Evolutionary conservation across 352 stramenopile genomes (phyloP).

Genomic region (Peronospora tabacina): DNA sequence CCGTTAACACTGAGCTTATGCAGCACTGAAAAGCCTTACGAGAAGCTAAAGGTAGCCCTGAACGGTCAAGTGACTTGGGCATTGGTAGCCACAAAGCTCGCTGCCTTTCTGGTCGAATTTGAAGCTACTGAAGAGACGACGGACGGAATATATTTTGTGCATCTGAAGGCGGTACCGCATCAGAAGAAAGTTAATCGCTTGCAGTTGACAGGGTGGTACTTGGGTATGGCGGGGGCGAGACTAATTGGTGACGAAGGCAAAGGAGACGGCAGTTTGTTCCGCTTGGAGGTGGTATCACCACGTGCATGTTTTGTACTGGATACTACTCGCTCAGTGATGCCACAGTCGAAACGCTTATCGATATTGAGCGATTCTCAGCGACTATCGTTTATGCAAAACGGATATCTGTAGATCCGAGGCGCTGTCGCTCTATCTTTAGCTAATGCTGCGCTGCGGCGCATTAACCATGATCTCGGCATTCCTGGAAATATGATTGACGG

Average conservation of each 20-base stretch:
- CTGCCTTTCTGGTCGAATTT: slow-evolving; percentile 50
- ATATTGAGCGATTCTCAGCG: slow-evolving; percentile 53
- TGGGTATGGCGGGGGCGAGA: slow-evolving; percentile 26
- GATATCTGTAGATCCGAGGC: slow-evolving; percentile 59
- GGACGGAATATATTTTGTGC: slow-evolving; percentile 16
- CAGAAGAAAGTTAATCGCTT: slow-evolving; percentile 61
- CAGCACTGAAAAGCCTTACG: slow-evolving; percentile 55
- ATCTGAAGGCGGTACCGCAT: slow-evolving; percentile 52
- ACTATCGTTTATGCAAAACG: slow-evolving; percentile 59
- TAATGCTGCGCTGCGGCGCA: slow-evolving; percentile 47
- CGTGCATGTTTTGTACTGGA: slow-evolving; percentile 48
- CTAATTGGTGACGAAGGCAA: slow-evolving; percentile 50
- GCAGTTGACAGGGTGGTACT: slow-evolving; percentile 44
- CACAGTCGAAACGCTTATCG: slow-evolving; percentile 11
- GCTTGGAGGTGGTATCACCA: slow-evolving; percentile 35
- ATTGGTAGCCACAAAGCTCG: slow-evolving; percentile 57
- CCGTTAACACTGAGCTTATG: slow-evolving; percentile 44
- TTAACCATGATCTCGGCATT: slow-evolving; percentile 73
- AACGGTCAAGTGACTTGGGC: slow-evolving; percentile 58
- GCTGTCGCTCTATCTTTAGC: slow-evolving; percentile 49
- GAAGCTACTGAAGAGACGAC: slow-evolving; percentile 9
- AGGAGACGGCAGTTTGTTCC: slow-evolving; percentile 42
- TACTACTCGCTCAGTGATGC: slow-evolving; percentile 24
- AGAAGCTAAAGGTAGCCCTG: slow-evolving; percentile 72
- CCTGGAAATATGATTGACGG: slow-evolving; percentile 63